phyloP scores from a whole-genome alignment of 2,329 filamentous ascomycete species.

The Claviceps arundinis region DNA sequence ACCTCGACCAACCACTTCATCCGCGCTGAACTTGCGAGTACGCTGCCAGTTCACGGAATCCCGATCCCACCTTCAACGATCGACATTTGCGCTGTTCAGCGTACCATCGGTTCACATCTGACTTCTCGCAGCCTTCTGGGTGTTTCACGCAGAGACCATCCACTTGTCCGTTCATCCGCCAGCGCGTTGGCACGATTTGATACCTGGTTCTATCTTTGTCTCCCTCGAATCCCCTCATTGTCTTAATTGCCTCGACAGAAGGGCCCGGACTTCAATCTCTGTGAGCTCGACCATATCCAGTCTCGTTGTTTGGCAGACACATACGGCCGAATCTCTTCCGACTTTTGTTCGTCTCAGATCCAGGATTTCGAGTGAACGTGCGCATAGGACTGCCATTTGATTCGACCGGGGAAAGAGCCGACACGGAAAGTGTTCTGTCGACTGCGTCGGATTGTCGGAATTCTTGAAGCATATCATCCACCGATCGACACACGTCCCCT shows the following conservation, averaged over 20 bases:
- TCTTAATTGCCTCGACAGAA: not conserved
- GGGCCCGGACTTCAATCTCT: not conserved
- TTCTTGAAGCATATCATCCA: no score
- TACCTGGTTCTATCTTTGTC: no score
- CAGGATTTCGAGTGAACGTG: no score
- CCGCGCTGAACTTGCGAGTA: not conserved
- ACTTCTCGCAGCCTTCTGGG: not conserved
- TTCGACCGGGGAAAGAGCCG: no score
- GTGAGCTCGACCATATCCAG: not conserved
- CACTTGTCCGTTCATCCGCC: no score
- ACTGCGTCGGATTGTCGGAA: no score
- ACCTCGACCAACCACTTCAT: not conserved
- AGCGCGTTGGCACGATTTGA: no score
- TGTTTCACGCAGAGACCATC: not conserved
- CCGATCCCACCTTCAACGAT: not conserved
- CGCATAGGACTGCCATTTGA: no score
- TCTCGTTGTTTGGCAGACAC: not conserved
- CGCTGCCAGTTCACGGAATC: not conserved
- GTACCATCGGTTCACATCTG: not conserved
- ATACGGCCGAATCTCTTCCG: not conserved
- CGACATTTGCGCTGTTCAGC: not conserved
- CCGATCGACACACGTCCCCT: no score
- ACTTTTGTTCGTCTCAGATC: not conserved
- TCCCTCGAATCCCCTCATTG: no score
- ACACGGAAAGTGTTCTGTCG: no score